phyloP scores from a whole-genome alignment of 495 filamentous ascomycete species.

The Cercophora samala region DNA sequence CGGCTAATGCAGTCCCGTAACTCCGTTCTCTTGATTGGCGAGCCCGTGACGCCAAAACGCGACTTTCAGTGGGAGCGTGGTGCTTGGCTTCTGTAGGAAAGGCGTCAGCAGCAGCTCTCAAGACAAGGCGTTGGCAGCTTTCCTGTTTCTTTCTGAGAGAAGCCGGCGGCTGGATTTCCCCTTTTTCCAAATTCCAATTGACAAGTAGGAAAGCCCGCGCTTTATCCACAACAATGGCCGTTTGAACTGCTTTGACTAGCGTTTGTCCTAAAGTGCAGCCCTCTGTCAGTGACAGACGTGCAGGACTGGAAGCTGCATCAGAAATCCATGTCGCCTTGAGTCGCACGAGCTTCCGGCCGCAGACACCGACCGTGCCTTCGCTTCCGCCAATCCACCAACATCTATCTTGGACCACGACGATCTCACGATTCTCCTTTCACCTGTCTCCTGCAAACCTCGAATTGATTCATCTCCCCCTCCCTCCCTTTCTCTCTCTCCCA shows the following conservation, averaged over 20 bases:
- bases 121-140: background rate
- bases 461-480: background rate
- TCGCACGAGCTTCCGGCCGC: slow-evolving; percentile 9
- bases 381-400: slow-evolving; percentile 13
- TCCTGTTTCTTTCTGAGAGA: background rate
- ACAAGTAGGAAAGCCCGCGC: background rate
- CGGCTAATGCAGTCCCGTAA: background rate
- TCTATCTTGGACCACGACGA: background rate
- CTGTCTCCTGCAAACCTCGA: background rate
- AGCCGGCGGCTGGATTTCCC: background rate
- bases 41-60: slow-evolving; percentile 3
- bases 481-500: too few relatives aligned
- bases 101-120: background rate
- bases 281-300: background rate
- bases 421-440: background rate
- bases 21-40: slow-evolving; percentile 3
- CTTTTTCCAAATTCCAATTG: background rate
- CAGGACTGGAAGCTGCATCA: background rate
- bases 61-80: background rate
- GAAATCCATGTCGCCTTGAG: slow-evolving; percentile 8
- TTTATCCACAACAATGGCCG: background rate
- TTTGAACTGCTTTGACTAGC: background rate
- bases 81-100: background rate
- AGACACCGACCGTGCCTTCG: slow-evolving; percentile 6
- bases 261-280: background rate